These are phyloP conservation scores for Tulasnella sp. DNA, from an alignment of 768 basidiomycete species.

Conservation along the genomic window DNA sequence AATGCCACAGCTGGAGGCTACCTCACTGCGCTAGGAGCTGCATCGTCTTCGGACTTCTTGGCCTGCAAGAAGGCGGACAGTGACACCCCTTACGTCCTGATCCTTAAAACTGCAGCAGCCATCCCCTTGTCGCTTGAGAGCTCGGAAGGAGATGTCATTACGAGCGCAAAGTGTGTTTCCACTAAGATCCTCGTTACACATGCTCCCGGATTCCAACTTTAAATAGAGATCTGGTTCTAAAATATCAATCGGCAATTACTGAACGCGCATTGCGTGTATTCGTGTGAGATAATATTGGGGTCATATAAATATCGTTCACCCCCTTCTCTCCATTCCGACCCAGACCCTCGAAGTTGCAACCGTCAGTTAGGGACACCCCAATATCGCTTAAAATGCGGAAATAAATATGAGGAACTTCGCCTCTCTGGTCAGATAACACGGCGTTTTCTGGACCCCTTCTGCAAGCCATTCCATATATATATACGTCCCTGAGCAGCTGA, in stretches of 20 bases:
- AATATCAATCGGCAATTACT: not conserved
- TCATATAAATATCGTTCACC: too few relatives aligned
- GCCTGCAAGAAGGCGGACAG: not conserved
- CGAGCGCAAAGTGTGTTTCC: not conserved
- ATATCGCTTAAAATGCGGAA: not conserved
- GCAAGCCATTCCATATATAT: too few relatives aligned
- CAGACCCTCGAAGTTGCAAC: not conserved
- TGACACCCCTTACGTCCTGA: not conserved
- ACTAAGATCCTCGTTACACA: not conserved
- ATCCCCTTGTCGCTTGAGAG: not conserved
- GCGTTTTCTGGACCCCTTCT: not conserved
- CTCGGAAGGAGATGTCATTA: not conserved
- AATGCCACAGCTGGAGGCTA: not conserved
- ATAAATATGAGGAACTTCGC: not conserved
- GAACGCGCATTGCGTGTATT: not conserved
- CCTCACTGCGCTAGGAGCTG: not conserved
- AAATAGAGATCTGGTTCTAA: not conserved
- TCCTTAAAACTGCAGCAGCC: not conserved
- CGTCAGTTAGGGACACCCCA: not conserved
- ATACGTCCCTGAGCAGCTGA: too few relatives aligned
- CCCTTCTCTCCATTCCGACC: not conserved
- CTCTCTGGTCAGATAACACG: not conserved
- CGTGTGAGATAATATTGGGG: too few relatives aligned
- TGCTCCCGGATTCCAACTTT: not conserved
- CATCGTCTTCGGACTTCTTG: not conserved